A percentile compares a stretch with the other conserved stretches of the same genome.
These are phyloP conservation scores for Schizonepeta tenuifolia DNA, from an alignment of 257 asterid species.

Conservation along the genomic window DNA sequence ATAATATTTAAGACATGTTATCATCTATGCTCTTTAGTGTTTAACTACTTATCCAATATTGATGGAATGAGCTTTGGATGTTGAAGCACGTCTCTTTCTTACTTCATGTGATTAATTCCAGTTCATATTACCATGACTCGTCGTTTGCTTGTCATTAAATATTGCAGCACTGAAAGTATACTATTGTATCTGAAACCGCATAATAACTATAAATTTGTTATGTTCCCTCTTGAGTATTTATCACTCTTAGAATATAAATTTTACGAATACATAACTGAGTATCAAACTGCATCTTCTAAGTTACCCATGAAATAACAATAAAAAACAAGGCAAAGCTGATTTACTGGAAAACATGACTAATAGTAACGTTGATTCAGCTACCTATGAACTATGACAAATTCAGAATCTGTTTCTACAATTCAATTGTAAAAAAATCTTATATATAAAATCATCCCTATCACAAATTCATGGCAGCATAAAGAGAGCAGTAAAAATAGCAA, in stretches of 20 bases:
- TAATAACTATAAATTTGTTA: not conserved
- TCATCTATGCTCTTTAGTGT: not conserved
- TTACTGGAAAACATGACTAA: not conserved
- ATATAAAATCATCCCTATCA: not conserved
- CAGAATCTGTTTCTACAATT: not conserved
- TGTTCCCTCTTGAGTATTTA: not conserved
- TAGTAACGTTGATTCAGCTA: not conserved
- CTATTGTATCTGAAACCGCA: not conserved
- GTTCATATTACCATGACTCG: not conserved
- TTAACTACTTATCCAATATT: not conserved
- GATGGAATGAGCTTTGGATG: not conserved
- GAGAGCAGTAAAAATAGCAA: constrained; percentile 8
- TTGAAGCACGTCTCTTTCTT: not conserved
- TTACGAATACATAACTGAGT: not conserved
- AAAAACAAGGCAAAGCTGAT: not conserved
- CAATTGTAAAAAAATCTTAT: not conserved
- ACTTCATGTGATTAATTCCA: not conserved
- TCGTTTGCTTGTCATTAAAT: not conserved
- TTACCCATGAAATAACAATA: not conserved
- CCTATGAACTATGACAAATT: not conserved
- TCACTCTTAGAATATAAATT: not conserved
- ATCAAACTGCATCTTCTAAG: not conserved
- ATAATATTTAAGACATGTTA: not conserved
- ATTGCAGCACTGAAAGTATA: not conserved
- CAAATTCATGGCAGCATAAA: not conserved